Percentiles rank a stretch among this genome's conserved stretches.
Conservation (phyloP, 208 protist genomes). For the Novymonas esmeraldas region DNA sequence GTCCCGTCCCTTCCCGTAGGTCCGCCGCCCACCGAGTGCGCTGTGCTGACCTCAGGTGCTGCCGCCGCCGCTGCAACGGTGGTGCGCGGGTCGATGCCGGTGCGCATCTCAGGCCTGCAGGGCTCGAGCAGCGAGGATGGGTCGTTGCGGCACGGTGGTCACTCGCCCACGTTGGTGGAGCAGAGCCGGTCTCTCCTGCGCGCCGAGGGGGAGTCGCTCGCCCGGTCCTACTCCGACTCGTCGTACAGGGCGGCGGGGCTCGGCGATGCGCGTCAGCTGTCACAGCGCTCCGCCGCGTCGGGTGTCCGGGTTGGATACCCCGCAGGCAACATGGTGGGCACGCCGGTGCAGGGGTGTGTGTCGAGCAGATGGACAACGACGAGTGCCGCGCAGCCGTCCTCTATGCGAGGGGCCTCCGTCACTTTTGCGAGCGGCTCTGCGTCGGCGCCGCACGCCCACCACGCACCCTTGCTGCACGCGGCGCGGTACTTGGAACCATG, state of each 20-base stretch:
- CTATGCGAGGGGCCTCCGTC: conserved; percentile 29
- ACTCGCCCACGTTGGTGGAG: conserved; percentile 27
- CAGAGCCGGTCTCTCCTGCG: conserved; percentile 22
- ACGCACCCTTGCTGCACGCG: conserved; percentile 15
- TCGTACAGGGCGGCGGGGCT: not conserved
- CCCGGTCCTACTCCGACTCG: not conserved
- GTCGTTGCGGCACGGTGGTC: conserved; percentile 20
- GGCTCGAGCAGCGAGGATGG: conserved; percentile 27
- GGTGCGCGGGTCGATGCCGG: conserved; percentile 14
- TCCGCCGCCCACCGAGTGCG: not conserved
- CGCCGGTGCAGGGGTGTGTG: not conserved
- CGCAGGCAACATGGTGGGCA: not conserved
- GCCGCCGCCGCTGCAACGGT: not conserved
- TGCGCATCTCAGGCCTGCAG: conserved; percentile 15
- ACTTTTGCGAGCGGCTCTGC: conserved; percentile 29
- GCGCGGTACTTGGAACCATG: conserved; percentile 11
- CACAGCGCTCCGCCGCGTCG: conserved; percentile 16
- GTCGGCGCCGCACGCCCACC: conserved; percentile 3
- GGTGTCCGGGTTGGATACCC: not conserved
- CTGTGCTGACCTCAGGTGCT: not conserved
- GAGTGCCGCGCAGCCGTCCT: conserved; percentile 15
- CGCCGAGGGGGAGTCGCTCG: conserved; percentile 5
- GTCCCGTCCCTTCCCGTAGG: not conserved
- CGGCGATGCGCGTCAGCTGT: not conserved
- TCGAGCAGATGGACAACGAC: conserved; percentile 18